Evolutionary conservation across 352 stramenopile species (phyloP), one percentile per base, ranked within the genome.

Genomic region (Globisporangium cylindrosporum): DNA sequence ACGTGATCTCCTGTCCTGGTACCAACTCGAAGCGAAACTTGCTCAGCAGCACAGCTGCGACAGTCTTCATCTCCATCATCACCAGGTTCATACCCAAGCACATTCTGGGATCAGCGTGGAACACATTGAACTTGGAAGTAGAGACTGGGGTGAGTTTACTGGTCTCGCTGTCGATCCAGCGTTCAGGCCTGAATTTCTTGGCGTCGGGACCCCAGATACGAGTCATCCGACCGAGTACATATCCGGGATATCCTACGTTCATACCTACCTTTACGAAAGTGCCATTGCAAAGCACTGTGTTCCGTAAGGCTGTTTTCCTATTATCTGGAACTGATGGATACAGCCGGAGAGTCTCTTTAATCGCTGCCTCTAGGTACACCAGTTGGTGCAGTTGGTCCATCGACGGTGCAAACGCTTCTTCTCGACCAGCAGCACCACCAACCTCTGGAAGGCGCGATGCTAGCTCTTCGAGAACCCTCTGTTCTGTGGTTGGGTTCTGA

Each of bases 221-320:
- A 24, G 69, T 69, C 4, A 80, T 58, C 2, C 73, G 78, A 4
- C 73, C 79, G 51, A 86, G 81, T 0, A 65, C 68, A 56, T 84
- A 93, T 1, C 74, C 55, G 1, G 74, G 56, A 49, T 80, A 74
- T 15, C 66, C 72, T 22, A 89, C 75, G 58, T 73, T 69, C 12
- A 66, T 76, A 14, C 71, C 71, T 18, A 25, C 60, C 0, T 59
- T 43, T 1, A 93, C 66, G 41, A 82, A 81, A n/a, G 82, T 90
- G 54, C 77, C 84, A 62, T 93, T 80, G 38, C 76, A 69, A 9
- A 90, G 73, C 66, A 84, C 65, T 0, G 80, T 81, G 69, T 88
- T 82, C 1, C 67, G 59, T n/a, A 65, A 60, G 18, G n/a, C n/a
- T 68, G 38, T 38, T 73, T 74, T 12, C 57, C 46, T n/a, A 41